Base-by-base conservation (phyloP, 352 stramenopile species). In the Phytophthora rubi region DNA sequence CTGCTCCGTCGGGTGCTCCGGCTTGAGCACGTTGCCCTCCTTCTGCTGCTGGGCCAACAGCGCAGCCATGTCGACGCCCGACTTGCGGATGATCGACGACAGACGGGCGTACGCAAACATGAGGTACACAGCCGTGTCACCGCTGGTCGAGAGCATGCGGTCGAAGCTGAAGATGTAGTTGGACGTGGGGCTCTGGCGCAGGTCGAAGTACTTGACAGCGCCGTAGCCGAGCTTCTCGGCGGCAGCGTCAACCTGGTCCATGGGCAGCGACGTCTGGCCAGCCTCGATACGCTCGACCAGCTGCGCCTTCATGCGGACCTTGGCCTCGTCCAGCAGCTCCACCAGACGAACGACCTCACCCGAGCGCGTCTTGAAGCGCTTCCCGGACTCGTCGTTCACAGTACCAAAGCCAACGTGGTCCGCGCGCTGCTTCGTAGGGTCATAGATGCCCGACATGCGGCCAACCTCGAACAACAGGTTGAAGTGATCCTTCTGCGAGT, bases 111-210 rank as follows among this genome's bases (percentile, higher is more conserved):
- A 98, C 30, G 97, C 96, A 83, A 99, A 99, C 78, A 99, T 90
- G 48, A 99, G 84, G 81, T 99, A 99, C 63, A 99, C 97, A 59
- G 97, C 98, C 52, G 98, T 99, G 84, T 99, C 98, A 28, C 98
- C 98, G 70, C 98, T 98, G 4, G 96, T 99, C 75, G 98, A 97
- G 39, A 99, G 90, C 98, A 99, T 99, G 67, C 94, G 89, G 87
- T 99, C 98, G 75, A 99, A 99, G 67, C 91, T 98, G 79, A 99
- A 99, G 58, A 97, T 92, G 86, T 99, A 99, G 77, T 99, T 98
- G 62, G 95, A 98, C 44, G 95, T 97, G 13, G 97, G 98, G 73
- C 98, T 98, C 74, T 99, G 93, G 59, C 97, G 93, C 63, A 99
- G 85, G 80, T 99, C 98, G 82, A 99, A 99, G 86, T 99, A 99